phyloP scores from a whole-genome alignment of 306 rosid genomes.

The Lathyrus sativus region DNA sequence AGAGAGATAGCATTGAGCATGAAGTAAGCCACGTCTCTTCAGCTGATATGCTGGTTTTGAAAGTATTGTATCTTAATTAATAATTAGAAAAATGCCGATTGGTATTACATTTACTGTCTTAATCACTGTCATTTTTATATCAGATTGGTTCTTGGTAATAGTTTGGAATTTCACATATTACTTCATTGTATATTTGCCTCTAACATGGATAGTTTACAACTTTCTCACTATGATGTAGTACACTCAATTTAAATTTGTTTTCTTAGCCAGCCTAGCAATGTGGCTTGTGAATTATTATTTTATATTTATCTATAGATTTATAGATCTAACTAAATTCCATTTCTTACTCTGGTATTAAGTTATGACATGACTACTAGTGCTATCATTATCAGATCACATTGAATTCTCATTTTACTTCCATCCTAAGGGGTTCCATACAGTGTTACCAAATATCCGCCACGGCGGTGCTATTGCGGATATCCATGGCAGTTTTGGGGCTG shows the following conservation, averaged over 20 bases:
- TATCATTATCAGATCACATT: slow-evolving; percentile 12
- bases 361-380: slow-evolving; percentile 17
- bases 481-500: too few relatives aligned
- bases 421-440: not conserved
- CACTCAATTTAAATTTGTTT: slow-evolving; percentile 18
- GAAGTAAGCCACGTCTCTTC: slow-evolving; percentile 62
- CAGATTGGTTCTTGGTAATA: slow-evolving; percentile 1
- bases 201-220: not conserved
- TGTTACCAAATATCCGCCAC: too few relatives aligned
- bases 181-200: slow-evolving; percentile 2
- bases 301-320: not conserved
- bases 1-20: slow-evolving; percentile 95
- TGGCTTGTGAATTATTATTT: slow-evolving; percentile 13
- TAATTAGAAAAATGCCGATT: slow-evolving; percentile 29
- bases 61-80: slow-evolving; percentile 20
- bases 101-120: slow-evolving; percentile 16
- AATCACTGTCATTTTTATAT: slow-evolving; percentile 12
- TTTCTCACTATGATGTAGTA: slow-evolving; percentile 6
- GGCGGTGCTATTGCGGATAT: too few relatives aligned
- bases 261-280: not conserved
- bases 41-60: slow-evolving; percentile 35
- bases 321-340: not conserved
- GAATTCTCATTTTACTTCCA: slow-evolving; percentile 12
- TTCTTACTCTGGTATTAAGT: slow-evolving; percentile 8
- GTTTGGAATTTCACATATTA: slow-evolving; percentile 8